Evolutionary conservation across 225 moss, liverwort and hornwort species (phyloP).

Genomic region (Lunularia cruciata): DNA sequence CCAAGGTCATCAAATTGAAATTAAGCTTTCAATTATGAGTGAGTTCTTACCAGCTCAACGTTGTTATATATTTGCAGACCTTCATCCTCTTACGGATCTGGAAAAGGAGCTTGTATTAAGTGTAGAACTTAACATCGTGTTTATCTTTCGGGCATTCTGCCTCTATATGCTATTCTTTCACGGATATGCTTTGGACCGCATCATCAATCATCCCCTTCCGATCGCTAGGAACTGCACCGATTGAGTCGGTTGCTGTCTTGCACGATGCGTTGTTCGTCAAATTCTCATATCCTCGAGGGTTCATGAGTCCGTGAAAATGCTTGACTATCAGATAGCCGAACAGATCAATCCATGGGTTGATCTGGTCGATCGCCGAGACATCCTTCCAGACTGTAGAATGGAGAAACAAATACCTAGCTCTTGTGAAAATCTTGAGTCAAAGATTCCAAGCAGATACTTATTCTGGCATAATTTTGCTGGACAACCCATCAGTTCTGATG

Average conservation of each 20-base stretch:
- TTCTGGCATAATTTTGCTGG: conserved; percentile 12
- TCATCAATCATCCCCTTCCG: neutral
- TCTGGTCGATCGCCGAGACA: neutral
- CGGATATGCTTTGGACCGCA: neutral
- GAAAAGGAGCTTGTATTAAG: neutral
- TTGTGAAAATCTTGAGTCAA: neutral
- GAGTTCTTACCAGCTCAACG: neutral
- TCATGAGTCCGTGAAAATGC: neutral
- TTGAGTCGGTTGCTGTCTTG: neutral
- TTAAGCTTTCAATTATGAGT: too few relatives aligned
- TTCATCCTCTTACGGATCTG: conserved; percentile 7
- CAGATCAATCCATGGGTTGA: neutral
- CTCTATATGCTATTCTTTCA: neutral
- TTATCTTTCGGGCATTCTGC: neutral
- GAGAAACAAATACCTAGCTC: neutral
- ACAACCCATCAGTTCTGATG: too few relatives aligned
- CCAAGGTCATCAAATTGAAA: too few relatives aligned
- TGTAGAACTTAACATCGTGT: conserved; percentile 1
- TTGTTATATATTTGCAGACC: neutral
- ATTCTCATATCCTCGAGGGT: neutral
- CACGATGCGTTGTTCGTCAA: neutral
- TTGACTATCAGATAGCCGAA: neutral
- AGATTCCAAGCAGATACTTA: neutral
- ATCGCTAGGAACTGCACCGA: neutral
- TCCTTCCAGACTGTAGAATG: conserved; percentile 15